Base-by-base conservation (phyloP, 192 early-diverging fungal genomes). In the Linnemannia zychae region DNA sequence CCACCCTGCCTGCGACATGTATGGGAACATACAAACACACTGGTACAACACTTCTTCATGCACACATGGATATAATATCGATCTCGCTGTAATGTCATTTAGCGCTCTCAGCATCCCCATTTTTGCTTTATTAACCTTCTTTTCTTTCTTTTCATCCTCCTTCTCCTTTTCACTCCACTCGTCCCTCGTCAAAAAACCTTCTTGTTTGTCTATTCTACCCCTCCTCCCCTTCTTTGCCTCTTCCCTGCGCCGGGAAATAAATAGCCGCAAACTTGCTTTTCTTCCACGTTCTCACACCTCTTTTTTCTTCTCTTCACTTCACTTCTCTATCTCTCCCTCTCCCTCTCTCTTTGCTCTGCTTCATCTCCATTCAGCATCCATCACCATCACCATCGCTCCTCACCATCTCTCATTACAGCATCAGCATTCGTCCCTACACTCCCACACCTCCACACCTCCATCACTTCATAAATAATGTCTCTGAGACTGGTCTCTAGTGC, bases 401-500 rank as follows among this genome's bases (percentile, higher is more conserved):
- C 70, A 7, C 24, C 31, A 15, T 46, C 37, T 37, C 50, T 71
- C 68, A 76, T 68, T 67, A 16, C 24, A 22, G 3, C 52, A 40
- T 37, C 31, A 18, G 16, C 22, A 49, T 11, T 13, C 31, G 4
- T 40, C 15, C 33, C 18, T 28, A 0, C 12, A 5, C 40, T 4
- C 38, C 12, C 24, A 15, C 40, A 22, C 73, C n/a, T n/a, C n/a
- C n/a, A n/a, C n/a, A n/a, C n/a, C n/a, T n/a, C n/a, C n/a, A n/a
- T 44, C 17, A 38, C 37, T 52, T n/a, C 15, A 74, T 3, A 65
- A 60, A 20, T 7, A 46, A 85, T 85, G 83, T 75, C 83, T 74
- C 47, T 79, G 69, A 76, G 82, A n/a, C 77, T 84, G 46, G 76
- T 79, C 11, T 84, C 82, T 34, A 84, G 82, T 36, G 82, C 76